Percentiles rank a stretch among this genome's conserved stretches.
Evolutionary conservation across 257 asterid genomes (phyloP).

Genomic region (Ocimum tenuiflorum): DNA sequence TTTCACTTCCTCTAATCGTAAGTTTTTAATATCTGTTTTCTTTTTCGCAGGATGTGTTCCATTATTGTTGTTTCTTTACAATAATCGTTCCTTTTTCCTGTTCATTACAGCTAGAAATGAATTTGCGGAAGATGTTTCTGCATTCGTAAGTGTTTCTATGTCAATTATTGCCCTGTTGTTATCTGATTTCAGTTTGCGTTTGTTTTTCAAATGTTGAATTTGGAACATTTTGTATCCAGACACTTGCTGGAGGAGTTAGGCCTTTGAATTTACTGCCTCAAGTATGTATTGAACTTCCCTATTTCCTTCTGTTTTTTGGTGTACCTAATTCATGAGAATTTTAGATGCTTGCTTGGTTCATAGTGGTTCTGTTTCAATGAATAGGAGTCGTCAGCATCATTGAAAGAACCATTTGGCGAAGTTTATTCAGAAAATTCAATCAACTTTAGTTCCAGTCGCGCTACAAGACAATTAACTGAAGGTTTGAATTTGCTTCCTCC

Average conservation of each 20-base stretch:
- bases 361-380: conserved; percentile 2
- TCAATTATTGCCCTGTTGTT: background rate
- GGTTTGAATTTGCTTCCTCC: conserved; percentile 35
- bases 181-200: background rate
- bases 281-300: conserved; percentile 30
- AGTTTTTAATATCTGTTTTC: background rate
- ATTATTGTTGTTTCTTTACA: background rate
- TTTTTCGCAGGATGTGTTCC: background rate
- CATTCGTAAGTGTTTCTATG: conserved; percentile 51
- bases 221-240: conserved; percentile 31
- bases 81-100: background rate
- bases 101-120: conserved; percentile 51
- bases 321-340: background rate
- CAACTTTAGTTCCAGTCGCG: conserved; percentile 32
- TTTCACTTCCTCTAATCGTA: conserved; percentile 53
- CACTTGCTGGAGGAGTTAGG: conserved; percentile 60
- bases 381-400: conserved; percentile 44
- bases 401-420: conserved; percentile 49
- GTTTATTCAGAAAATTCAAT: conserved; percentile 35
- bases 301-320: background rate
- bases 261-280: conserved; percentile 66
- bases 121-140: conserved; percentile 52
- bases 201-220: conserved; percentile 6
- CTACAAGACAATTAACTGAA: conserved; percentile 66
- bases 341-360: conserved; percentile 13